Conservation (phyloP, 257 asterid genomes). For the Ballota nigra region DNA sequence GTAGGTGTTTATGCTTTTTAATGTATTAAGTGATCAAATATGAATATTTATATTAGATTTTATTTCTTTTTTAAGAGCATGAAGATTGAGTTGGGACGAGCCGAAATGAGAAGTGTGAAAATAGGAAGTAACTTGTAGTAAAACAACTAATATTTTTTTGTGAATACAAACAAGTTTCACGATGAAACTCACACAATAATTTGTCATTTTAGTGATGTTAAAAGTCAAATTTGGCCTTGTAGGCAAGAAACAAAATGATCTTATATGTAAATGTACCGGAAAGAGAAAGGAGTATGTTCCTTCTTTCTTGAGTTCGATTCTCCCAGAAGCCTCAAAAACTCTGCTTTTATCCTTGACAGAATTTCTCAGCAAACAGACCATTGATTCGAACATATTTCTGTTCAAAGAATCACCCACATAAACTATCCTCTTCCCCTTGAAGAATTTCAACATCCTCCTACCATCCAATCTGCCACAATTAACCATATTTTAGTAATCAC, state of each 20-base stretch:
- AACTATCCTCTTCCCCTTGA: slow-evolving; percentile 61
- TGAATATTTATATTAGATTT: no score
- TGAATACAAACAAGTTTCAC: no score
- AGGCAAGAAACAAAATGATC: neutral
- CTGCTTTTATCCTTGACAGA: slow-evolving; percentile 53
- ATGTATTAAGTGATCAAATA: no score
- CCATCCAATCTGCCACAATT: slow-evolving; percentile 50
- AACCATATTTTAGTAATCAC: neutral
- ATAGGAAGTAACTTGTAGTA: no score
- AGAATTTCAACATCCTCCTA: slow-evolving; percentile 51
- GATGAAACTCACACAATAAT: no score
- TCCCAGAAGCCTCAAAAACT: slow-evolving; percentile 69
- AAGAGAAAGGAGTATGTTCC: slow-evolving; percentile 64
- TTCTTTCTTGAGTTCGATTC: slow-evolving; percentile 51
- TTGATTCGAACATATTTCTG: slow-evolving; percentile 82
- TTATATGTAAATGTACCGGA: slow-evolving; percentile 31
- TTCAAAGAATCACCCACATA: slow-evolving; percentile 82
- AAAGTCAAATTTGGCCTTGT: neutral
- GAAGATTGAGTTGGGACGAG: no score
- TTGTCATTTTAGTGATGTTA: no score
- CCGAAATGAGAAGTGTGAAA: no score
- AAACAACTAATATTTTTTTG: no score
- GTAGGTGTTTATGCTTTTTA: no score
- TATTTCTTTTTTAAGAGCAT: no score
- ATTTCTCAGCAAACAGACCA: slow-evolving; percentile 59